These are phyloP conservation scores for Ceratocystis colombiana DNA, from an alignment of 2,329 filamentous ascomycete genomes.

Conservation along the genomic window DNA sequence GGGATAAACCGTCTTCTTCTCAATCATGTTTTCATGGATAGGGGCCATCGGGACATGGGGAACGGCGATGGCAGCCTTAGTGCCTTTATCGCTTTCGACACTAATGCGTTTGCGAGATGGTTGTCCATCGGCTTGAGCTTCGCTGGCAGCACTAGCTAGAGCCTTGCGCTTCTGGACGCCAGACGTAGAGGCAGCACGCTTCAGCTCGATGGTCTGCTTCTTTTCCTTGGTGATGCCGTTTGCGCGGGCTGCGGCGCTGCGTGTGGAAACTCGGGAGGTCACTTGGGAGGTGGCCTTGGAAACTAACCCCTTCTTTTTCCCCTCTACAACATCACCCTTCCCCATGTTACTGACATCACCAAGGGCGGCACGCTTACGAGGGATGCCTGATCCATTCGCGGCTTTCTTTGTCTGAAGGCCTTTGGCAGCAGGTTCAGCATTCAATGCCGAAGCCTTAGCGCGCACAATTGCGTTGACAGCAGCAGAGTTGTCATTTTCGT, in stretches of 20 bases:
- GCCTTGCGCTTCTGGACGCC: constrained; percentile 64
- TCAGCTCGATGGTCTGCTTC: constrained; percentile 51
- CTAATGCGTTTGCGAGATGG: constrained; percentile 49
- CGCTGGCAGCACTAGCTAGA: constrained; percentile 32
- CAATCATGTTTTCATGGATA: constrained; percentile 25
- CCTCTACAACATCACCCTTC: constrained; percentile 61
- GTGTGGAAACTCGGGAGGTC: constrained; percentile 60
- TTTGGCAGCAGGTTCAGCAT: constrained; percentile 45
- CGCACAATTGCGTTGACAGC: constrained; percentile 75
- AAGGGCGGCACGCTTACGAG: constrained; percentile 70
- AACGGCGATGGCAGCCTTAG: constrained; percentile 24
- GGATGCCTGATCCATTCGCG: constrained; percentile 40
- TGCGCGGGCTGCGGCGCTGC: constrained; percentile 49
- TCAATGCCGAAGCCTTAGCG: constrained; percentile 73
- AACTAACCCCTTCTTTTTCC: constrained; percentile 72
- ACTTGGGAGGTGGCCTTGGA: constrained; percentile 67
- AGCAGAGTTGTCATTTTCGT: constrained; percentile 91
- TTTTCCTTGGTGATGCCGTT: constrained; percentile 60
- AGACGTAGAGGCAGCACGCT: constrained; percentile 63
- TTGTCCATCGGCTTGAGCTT: constrained; percentile 31
- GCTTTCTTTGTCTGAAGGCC: constrained; percentile 62
- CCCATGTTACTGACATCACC: constrained; percentile 93
- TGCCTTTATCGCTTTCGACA: constrained; percentile 43
- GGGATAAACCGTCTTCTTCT: constrained; percentile 30
- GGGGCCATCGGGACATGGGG: constrained; percentile 27